Evolutionary conservation across 306 rosid species (phyloP), one percentile per base, ranked within the genome.

Genomic region (Abrus pulchellus): DNA sequence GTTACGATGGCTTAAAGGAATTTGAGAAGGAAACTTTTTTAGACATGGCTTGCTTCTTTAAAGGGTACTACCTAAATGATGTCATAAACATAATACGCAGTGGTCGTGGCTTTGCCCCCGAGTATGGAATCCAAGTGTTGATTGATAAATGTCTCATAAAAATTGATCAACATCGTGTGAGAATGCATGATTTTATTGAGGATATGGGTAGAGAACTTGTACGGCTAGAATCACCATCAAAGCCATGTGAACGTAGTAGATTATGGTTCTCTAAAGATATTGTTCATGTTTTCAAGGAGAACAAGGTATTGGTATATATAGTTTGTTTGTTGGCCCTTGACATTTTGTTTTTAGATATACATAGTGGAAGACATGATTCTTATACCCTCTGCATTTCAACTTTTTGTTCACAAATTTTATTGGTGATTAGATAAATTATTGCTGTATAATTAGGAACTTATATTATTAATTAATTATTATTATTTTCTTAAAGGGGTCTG

Each of bases 11-110:
- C n/a, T 68, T 68, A 20, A 43, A 43, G n/a, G 68, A 41, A 67
- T 1, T 6, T 6, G 60, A 68, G 9, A 68, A 57, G 57, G 27
- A 68, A 40, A 55, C 45, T 1, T 56, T 78, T 13, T 33, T 68
- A 11, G 49, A 78, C 54, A 56, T 78, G 1, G 36, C 76, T 68
- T 61, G 60, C 20, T 68, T 78, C 53, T 69, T 69, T 53, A 57
- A 69, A 7, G 71, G 83, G n/a, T 56, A 68, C 2, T 0, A 8
- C 1, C 27, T 44, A 50, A 45, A 10, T 2, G 32, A 79, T 69
- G 62, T 68, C n/a, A 38, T 0, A 62, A 44, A 68, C 41, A 44
- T 68, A 28, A 2, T 78, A 20, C 2, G 0, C 4, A 28, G 53
- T 41, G 59, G 59, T 43, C 57, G 49, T 57, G 68, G 75, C 75